Conservation (phyloP, 306 rosid genomes). For the Trifolium dubium region DNA sequence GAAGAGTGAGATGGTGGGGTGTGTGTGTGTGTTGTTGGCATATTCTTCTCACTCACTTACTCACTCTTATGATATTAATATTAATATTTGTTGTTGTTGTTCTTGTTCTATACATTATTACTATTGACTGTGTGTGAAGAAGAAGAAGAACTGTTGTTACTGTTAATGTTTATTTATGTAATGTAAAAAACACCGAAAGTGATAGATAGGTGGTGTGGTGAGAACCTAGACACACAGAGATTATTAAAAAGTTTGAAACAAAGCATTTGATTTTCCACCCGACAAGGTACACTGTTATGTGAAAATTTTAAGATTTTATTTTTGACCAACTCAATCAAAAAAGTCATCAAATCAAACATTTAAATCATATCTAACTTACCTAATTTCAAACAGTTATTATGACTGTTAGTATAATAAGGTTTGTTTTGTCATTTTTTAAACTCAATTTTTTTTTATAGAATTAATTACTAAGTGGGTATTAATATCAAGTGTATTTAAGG, state of each 20-base stretch:
- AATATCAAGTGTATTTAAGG: too few species aligned
- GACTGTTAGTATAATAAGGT: too few species aligned
- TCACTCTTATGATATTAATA: neutral
- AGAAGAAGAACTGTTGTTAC: conserved; percentile 30
- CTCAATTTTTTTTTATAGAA: too few species aligned
- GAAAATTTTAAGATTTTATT: conserved; percentile 54
- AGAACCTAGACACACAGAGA: conserved; percentile 42
- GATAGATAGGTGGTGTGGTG: conserved; percentile 50
- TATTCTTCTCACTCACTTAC: neutral
- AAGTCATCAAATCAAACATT: conserved; percentile 4
- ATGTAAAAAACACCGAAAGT: conserved; percentile 62
- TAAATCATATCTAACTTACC: neutral
- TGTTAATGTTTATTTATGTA: conserved; percentile 37
- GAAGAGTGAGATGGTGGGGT: conserved; percentile 9
- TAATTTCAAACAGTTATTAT: too few species aligned
- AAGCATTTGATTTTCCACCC: conserved; percentile 63
- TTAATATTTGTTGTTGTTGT: neutral
- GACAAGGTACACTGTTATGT: conserved; percentile 76
- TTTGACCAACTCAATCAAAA: conserved; percentile 54
- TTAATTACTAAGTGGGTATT: too few species aligned
- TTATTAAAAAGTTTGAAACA: conserved; percentile 6
- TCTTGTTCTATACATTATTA: neutral
- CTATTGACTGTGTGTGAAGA: neutral
- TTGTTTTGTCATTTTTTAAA: too few species aligned
- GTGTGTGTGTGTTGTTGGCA: conserved; percentile 25